Evolutionary conservation across 192 early-diverging fungal genomes (phyloP), one percentile per base, ranked within the genome.

Genomic region (Podila clonocystis): DNA sequence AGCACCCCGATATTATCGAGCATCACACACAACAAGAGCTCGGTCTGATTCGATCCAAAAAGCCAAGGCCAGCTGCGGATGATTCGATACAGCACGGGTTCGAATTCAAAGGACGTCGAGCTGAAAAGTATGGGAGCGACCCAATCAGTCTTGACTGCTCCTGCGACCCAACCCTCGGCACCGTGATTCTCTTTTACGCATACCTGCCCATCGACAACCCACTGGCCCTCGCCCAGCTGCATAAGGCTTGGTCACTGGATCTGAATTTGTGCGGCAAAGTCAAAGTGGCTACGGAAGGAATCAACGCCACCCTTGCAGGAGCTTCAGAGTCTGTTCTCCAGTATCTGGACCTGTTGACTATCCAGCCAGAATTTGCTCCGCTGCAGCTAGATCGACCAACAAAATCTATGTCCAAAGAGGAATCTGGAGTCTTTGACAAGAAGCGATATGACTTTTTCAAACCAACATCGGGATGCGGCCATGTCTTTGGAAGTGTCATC

Each of bases 251-350:
- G 59, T 83, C 82, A n/a, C 49, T n/a, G 15, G 48, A 82, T 26
- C 52, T 67, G 3, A 70, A 36, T 8, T 69, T 89, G 30, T 82
- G 70, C 31, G 88, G 88, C 20, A 89, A 89, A 55, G 79, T 89
- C 52, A 84, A 84, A 29, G 58, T 93, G 13, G 85, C 88, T 1
- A 63, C 9, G 1, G 92, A 93, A 68, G 92, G 92, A 12, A 79
- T 92, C 68, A 93, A 93, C 76, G 85, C 88, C 26, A 93, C 92
- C 0, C 65, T 92, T 17, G 87, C 90, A 15, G 92, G 92, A n/a
- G 38, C 58, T 0, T 63, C 70, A 13, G 48, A 45, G 6, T 76
- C 74, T 4, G 82, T 91, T 4, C 57, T 72, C 9, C 22, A 62
- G 7, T 92, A 87, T 50, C 84, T 93, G 17, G 74, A 87, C 28